A percentile compares a stretch with the other conserved stretches of the same genome.
phyloP scores from a whole-genome alignment of 352 stramenopile genomes.

The Globisporangium carolinianum region DNA sequence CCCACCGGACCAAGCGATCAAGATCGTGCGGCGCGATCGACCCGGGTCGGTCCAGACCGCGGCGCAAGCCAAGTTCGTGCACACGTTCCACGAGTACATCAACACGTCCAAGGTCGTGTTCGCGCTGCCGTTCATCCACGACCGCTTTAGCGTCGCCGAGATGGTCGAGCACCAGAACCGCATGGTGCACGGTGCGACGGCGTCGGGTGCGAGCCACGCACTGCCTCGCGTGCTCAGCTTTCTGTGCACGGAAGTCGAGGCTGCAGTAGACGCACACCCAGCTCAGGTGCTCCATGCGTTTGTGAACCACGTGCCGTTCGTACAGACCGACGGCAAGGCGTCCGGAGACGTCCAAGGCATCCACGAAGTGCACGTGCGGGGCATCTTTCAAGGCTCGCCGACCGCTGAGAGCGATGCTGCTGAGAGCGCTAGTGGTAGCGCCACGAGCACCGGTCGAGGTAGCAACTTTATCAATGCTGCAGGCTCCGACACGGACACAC shows the following conservation, averaged over 20 bases:
- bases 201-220: conserved; percentile 14
- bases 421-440: conserved; percentile 3
- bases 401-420: neutral
- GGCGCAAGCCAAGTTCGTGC: conserved; percentile 65
- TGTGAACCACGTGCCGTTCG: conserved; percentile 13
- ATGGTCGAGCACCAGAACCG: conserved; percentile 70
- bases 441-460: neutral
- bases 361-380: conserved; percentile 7
- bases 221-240: conserved; percentile 59
- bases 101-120: conserved; percentile 66
- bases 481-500: neutral
- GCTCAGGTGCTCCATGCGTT: conserved; percentile 15
- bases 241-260: conserved; percentile 44
- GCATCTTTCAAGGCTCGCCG: neutral
- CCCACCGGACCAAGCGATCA: conserved; percentile 52
- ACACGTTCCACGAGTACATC: conserved; percentile 70
- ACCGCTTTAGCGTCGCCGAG: conserved; percentile 56
- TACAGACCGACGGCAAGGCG: conserved; percentile 6
- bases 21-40: conserved; percentile 63
- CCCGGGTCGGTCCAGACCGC: conserved; percentile 76
- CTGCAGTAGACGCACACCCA: conserved; percentile 13
- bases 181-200: conserved; percentile 36
- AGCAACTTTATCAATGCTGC: conserved; percentile 2
- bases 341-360: conserved; percentile 13
- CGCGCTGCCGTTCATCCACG: conserved; percentile 62